phyloP scores from a whole-genome alignment of 345 rosid genomes.

The Punica granatum region DNA sequence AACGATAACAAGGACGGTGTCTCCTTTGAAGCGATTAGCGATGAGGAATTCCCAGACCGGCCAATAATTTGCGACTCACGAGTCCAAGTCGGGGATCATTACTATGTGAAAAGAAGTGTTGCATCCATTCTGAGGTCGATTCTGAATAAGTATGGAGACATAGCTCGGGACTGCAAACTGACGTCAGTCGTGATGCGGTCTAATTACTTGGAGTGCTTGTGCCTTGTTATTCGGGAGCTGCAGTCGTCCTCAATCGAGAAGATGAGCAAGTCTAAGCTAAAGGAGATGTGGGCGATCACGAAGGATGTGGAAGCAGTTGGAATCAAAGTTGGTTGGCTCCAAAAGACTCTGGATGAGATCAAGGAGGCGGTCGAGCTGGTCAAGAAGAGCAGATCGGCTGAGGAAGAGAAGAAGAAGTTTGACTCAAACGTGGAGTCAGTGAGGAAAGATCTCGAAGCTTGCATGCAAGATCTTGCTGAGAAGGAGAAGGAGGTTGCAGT shows the following conservation, averaged over 20 bases:
- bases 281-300: conserved; percentile 57
- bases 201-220: conserved; percentile 59
- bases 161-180: conserved; percentile 56
- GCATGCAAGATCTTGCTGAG: conserved; percentile 30
- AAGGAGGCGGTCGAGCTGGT: conserved; percentile 41
- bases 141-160: conserved; percentile 62
- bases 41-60: conserved; percentile 7
- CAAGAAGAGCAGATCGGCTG: conserved; percentile 22
- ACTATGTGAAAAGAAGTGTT: conserved; percentile 46
- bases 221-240: conserved; percentile 58
- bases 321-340: conserved; percentile 66
- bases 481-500: conserved; percentile 43
- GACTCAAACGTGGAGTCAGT: conserved; percentile 27
- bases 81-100: conserved; percentile 44
- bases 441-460: conserved; percentile 40
- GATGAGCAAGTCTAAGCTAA: conserved; percentile 51
- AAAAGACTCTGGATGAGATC: conserved; percentile 35
- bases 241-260: conserved; percentile 35
- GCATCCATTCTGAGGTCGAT: conserved; percentile 41
- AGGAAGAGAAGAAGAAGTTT: conserved; percentile 30
- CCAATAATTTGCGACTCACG: conserved; percentile 50
- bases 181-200: conserved; percentile 59
- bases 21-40: conserved; percentile 30
- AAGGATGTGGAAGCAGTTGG: conserved; percentile 66
- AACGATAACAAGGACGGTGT: conserved; percentile 10